These are phyloP conservation scores for Zygotorulaspora chibaensis DNA, from an alignment of 805 yeast species.

Conservation along the genomic window DNA sequence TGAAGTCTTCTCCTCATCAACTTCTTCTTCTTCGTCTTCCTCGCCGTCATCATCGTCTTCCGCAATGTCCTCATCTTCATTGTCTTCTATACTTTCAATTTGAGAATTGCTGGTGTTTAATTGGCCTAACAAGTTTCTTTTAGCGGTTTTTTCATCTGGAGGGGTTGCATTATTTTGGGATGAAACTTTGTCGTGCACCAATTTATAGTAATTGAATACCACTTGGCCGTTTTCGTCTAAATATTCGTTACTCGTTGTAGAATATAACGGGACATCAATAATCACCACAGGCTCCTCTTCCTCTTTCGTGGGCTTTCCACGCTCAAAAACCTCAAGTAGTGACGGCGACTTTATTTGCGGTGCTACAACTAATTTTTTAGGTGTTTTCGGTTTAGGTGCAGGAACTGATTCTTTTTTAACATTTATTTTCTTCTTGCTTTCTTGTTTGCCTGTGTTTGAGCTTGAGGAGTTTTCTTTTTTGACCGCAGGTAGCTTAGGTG, in stretches of 20 bases:
- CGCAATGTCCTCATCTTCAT: slow-evolving; percentile 23
- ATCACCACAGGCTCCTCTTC: slow-evolving; percentile 25
- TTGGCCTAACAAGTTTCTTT: slow-evolving; percentile 23
- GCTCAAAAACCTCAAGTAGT: slow-evolving; percentile 19
- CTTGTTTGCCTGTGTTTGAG: slow-evolving; percentile 2
- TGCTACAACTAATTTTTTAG: slow-evolving; percentile 22
- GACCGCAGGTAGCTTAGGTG: background rate
- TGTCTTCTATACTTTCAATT: slow-evolving; percentile 23
- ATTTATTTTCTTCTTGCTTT: slow-evolving; percentile 8
- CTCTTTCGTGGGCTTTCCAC: slow-evolving; percentile 13
- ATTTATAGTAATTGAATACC: slow-evolving; percentile 28
- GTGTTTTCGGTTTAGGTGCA: slow-evolving; percentile 17
- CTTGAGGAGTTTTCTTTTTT: slow-evolving; percentile 5
- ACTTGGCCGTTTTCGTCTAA: slow-evolving; percentile 36
- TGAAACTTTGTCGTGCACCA: slow-evolving; percentile 19
- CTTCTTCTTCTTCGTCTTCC: slow-evolving; percentile 20
- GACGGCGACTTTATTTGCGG: slow-evolving; percentile 25
- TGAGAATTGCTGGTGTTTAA: slow-evolving; percentile 15
- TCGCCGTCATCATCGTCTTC: slow-evolving; percentile 23
- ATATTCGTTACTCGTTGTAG: slow-evolving; percentile 27
- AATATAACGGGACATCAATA: slow-evolving; percentile 30
- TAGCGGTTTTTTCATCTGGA: slow-evolving; percentile 15
- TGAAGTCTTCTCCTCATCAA: slow-evolving; percentile 15
- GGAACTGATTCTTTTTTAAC: slow-evolving; percentile 13
- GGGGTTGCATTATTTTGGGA: slow-evolving; percentile 2